Evolutionary conservation across 2,329 filamentous ascomycete genomes (phyloP), one percentile per base, ranked within the genome.

Genomic region (Alternaria tenuissima): DNA sequence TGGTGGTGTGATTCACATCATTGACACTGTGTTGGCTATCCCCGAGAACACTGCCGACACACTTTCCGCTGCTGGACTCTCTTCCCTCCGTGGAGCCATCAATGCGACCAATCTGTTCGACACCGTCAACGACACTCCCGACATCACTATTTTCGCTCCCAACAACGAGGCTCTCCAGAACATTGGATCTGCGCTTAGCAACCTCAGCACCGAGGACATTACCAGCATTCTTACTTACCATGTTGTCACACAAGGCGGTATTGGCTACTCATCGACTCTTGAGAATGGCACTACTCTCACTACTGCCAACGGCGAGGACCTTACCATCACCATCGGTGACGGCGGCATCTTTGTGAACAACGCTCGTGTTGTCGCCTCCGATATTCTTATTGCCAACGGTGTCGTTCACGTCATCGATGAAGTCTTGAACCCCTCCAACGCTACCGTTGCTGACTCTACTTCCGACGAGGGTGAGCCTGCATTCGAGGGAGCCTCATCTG

Each of bases 121-220:
- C 3, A 75, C 79, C 18, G 71, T 88, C 34, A 76, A 82, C 60
- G 65, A 62, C 12, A 70, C 78, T 8, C 67, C 70, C 28, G 81
- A 88, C 69, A 65, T 91, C 39, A 91, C 89, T 56, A 81, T 91
- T 62, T 91, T 91, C 64, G 87, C 85, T 0, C 89, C 89, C 2
- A 83, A 79, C 70, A 88, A 90, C 72, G 79, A 79, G 2, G 88
- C 88, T 12, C 88, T 91, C 78, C 79, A 83, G 34, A 76, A 79
- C 26, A 85, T 90, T 43, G 86, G 84, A 57, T 86, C 82, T 51
- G 78, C 83, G 3, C 71, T 87, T 11, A 72, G 76, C 28, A 81
- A 82, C 58, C 74, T 89, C 30, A 81, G 80, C 24, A 71, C 76
- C 0, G 74, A 81, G 5, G 75, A 86, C 14, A 79, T 90, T 1